Evolutionary conservation across 176 grass and related monocot genomes (phyloP), one percentile per base, ranked within the genome.

Genomic region (Poa annua): DNA sequence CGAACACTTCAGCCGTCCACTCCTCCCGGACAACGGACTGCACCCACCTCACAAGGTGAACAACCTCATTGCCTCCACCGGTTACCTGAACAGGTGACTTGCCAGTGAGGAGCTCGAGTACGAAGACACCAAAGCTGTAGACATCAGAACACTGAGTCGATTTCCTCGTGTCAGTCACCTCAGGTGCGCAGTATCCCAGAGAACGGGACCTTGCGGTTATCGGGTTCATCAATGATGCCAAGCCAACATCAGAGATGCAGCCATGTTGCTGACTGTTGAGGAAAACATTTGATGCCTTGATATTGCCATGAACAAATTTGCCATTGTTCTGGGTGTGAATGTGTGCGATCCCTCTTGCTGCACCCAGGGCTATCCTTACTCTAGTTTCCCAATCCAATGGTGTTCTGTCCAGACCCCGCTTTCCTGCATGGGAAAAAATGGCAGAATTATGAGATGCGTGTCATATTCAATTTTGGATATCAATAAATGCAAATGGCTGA

Each of bases 21-120:
- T 99, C 97, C 79, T 99, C 97, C 2, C 97, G 88, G 74, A 99
- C 97, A 3, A 99, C 97, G 0, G 97, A 99, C 20, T 99, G 89
- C 65, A 99, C 97, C 97, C 97, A 99, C 22, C 97, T 81, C 59
- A 99, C 97, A n/a, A 99, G 86, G 82, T 99, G 97, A 11, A 96
- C 81, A 0, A 96, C 93, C 78, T 99, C 97, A 26, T 92, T 94
- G 64, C 93, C 91, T 1, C 97, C 91, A 0, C 91, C 76, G 0
- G 84, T 81, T 70, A 99, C 80, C 62, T 99, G 97, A 56, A 99
- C 87, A 0, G 97, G 97, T 1, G 93, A 96, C 55, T 92, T 96
- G 10, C 97, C 93, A 0, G 97, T 99, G 78, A 99, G 85, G 34
- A 99, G 83, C 86, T 99, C 97, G 0, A 99, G 88, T 15, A 99